Evolutionary conservation across 139 green algal species (phyloP), one percentile per base, ranked within the genome.

Genomic region (Coelastrella sp.): DNA sequence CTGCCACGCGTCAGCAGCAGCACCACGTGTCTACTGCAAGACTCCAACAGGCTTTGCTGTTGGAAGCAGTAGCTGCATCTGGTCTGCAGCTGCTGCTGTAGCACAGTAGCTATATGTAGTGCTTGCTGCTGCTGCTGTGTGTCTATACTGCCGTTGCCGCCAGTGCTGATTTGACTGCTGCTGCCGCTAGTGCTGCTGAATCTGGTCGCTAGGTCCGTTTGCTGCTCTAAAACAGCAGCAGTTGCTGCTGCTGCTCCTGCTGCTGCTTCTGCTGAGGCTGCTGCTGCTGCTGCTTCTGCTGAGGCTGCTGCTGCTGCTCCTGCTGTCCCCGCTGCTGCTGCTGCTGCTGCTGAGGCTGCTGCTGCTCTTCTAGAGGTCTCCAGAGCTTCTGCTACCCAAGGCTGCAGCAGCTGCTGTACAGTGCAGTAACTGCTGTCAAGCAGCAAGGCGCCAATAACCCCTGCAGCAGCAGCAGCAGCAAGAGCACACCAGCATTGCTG

Each of bases 381-480:
- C 23, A 87, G 77, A 7, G 82, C 71, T 71, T 64, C 66, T 11
- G 58, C 71, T 10, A 89, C 84, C 84, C 84, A 89, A 0, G 84
- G 84, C 47, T 60, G 71, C 54, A 89, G 20, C 57, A 89, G 54
- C 68, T 89, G 84, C 20, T 59, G 14, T 19, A 89, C 71, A 8
- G 84, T 89, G 3, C 4, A 22, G n/a, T 89, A 89, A 23, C 61
- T 61, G 14, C 54, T 73, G n/a, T 89, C 84, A 4, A 89, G 71
- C 57, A 89, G 73, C 47, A 89, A 57, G 11, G 84, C 84, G 20
- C 84, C 84, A 0, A 89, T 16, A 1, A 89, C 71, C 32, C 32
- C 32, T 47, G 32, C 32, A 47, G 32, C 32, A 47, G 32, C 32
- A 47, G 32, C 32, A 47, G 32, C 32, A 47, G 32, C 32, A 47